Evolutionary conservation across 2,329 filamentous ascomycete species (phyloP).

Genomic region (Pseudocercospora fuligena): DNA sequence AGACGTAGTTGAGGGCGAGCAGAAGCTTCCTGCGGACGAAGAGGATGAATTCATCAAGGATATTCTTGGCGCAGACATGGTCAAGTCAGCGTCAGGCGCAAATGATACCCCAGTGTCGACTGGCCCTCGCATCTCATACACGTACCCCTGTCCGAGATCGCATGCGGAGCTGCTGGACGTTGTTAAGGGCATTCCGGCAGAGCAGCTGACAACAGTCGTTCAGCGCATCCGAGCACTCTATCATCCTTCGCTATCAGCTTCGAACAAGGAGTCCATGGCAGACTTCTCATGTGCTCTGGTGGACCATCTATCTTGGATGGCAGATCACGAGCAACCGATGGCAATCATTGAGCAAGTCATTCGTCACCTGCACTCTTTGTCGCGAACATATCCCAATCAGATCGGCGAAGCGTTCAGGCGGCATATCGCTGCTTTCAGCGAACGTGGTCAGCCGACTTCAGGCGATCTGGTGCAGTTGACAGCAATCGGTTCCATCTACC

Average conservation of each 20-base stretch:
- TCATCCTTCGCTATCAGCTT: conserved; percentile 80
- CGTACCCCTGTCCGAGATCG: conserved; percentile 81
- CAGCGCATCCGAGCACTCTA: conserved; percentile 92
- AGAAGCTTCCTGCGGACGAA: conserved; percentile 49
- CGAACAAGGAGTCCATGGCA: conserved; percentile 82
- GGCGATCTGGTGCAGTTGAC: conserved; percentile 85
- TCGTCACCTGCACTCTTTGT: conserved; percentile 89
- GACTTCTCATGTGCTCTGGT: conserved; percentile 71
- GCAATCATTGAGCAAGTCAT: conserved; percentile 76
- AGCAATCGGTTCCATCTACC: conserved; percentile 82
- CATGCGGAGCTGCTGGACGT: conserved; percentile 74
- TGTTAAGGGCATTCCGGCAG: conserved; percentile 63
- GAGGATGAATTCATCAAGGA: conserved; percentile 55
- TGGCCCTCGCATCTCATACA: conserved; percentile 62
- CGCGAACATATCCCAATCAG: conserved; percentile 79
- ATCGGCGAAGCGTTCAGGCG: conserved; percentile 77
- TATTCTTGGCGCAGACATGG: conserved; percentile 42
- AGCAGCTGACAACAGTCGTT: conserved; percentile 76
- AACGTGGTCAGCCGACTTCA: conserved; percentile 58
- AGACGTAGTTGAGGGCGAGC: conserved; percentile 31
- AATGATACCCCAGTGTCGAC: conserved; percentile 44
- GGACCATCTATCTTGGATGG: conserved; percentile 66
- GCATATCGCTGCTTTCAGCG: conserved; percentile 65
- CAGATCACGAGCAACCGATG: conserved; percentile 60
- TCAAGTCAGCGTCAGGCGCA: conserved; percentile 13